These are phyloP conservation scores for Lactifluus pinguis DNA, from an alignment of 768 basidiomycete genomes.

Conservation along the genomic window DNA sequence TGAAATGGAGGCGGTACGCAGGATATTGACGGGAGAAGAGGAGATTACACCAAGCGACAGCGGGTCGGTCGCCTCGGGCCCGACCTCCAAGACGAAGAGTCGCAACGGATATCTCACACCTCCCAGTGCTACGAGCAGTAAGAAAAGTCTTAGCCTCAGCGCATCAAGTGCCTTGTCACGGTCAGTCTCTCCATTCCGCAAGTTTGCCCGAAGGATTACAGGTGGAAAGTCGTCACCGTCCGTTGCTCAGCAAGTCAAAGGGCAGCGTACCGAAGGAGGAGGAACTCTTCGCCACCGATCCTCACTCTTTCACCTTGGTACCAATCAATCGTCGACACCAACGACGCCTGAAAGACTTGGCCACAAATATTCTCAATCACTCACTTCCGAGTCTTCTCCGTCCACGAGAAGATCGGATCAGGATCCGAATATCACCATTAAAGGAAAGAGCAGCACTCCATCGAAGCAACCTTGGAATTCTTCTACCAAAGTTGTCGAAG, in stretches of 20 bases:
- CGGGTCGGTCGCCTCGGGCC: constrained; percentile 60
- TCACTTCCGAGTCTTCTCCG: constrained; percentile 64
- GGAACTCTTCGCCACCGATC: constrained; percentile 47
- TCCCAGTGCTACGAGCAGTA: constrained; percentile 36
- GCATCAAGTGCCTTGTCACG: constrained; percentile 52
- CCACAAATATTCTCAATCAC: constrained; percentile 63
- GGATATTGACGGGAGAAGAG: constrained; percentile 36
- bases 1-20: constrained; percentile 71
- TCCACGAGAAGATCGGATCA: constrained; percentile 30
- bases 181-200: constrained; percentile 75
- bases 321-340: constrained; percentile 34
- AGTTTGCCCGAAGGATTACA: constrained; percentile 64
- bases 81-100: constrained; percentile 34
- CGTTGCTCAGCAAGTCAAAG: constrained; percentile 36
- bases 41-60: constrained; percentile 55
- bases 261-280: constrained; percentile 38
- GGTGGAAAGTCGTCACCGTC: constrained; percentile 30
- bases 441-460: constrained; percentile 22
- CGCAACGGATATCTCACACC: constrained; percentile 56
- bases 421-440: constrained; percentile 34
- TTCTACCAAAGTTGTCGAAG: constrained; percentile 66
- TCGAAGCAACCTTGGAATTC: constrained; percentile 57
- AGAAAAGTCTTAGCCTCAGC: constrained; percentile 30
- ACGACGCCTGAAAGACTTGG: constrained; percentile 47
- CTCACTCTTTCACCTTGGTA: constrained; percentile 52